phyloP scores from a whole-genome alignment of 805 yeast species.

The Cyberlindnera amylophila region DNA sequence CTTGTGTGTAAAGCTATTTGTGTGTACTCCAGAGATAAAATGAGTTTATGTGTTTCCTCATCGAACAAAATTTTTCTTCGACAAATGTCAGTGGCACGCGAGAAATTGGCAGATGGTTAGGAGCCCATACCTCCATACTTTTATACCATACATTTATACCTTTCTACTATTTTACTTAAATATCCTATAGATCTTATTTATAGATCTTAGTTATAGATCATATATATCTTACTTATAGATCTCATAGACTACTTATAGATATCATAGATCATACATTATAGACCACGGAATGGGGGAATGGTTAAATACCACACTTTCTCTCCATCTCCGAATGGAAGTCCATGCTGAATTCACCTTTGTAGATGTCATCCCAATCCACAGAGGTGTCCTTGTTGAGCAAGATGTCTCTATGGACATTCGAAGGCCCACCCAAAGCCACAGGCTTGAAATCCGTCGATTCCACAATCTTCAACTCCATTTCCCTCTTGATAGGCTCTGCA shows the following conservation, averaged over 20 bases:
- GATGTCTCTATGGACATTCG: constrained; percentile 69
- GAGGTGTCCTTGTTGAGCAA: constrained; percentile 70
- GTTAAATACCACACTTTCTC: constrained; percentile 37
- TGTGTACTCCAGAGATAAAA: too few relatives aligned
- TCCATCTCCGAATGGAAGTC: constrained; percentile 79
- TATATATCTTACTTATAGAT: too few relatives aligned
- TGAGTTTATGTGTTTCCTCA: too few relatives aligned
- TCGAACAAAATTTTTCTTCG: constrained; percentile 1
- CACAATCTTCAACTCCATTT: constrained; percentile 82
- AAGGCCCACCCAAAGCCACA: constrained; percentile 50
- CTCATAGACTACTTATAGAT: too few relatives aligned
- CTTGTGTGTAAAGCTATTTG: background rate
- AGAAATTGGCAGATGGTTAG: background rate
- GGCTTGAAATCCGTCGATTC: constrained; percentile 70
- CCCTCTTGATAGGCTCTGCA: constrained; percentile 88
- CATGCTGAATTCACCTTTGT: constrained; percentile 35
- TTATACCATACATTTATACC: too few relatives aligned
- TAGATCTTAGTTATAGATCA: too few relatives aligned
- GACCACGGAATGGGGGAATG: background rate
- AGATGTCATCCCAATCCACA: constrained; percentile 93
- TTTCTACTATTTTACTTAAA: too few relatives aligned
- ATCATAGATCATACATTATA: too few relatives aligned
- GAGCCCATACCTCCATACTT: too few relatives aligned
- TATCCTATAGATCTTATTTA: too few relatives aligned
- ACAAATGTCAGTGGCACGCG: background rate